phyloP scores from a whole-genome alignment of 306 rosid species.

The Fagus sylvatica region DNA sequence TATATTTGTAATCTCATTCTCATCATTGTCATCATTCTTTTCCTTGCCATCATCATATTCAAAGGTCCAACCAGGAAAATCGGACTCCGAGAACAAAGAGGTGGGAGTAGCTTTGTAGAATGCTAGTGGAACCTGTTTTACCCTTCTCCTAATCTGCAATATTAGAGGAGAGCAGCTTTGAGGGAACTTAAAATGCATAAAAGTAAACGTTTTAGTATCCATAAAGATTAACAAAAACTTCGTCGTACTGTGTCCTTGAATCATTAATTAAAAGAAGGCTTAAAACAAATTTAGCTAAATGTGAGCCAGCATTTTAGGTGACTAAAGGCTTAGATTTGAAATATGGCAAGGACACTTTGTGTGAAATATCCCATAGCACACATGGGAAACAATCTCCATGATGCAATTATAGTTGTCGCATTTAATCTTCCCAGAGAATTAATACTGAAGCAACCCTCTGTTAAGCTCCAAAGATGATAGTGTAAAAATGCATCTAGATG shows the following conservation, averaged over 20 bases:
- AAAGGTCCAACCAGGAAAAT: slow-evolving; percentile 87
- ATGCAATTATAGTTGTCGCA: not conserved
- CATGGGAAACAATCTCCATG: not conserved
- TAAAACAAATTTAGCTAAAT: no score
- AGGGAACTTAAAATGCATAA: not conserved
- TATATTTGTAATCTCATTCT: slow-evolving; percentile 21
- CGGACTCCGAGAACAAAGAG: slow-evolving; percentile 64
- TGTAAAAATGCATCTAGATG: not conserved
- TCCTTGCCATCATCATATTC: slow-evolving; percentile 28
- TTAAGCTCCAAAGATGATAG: not conserved
- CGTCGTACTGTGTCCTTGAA: not conserved
- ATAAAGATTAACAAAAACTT: not conserved
- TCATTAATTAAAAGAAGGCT: not conserved
- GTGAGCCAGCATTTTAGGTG: no score
- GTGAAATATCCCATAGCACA: not conserved
- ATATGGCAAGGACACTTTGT: not conserved
- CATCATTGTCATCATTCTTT: slow-evolving; percentile 15
- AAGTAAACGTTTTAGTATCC: not conserved
- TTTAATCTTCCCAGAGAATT: not conserved
- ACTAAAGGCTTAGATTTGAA: not conserved
- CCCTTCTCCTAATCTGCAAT: slow-evolving; percentile 75
- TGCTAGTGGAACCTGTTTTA: slow-evolving; percentile 88
- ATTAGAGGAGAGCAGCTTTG: not conserved
- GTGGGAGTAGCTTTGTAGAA: slow-evolving; percentile 73
- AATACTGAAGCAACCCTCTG: not conserved